Percentiles rank a stretch among this genome's conserved stretches.
Evolutionary conservation across 2,329 filamentous ascomycete genomes (phyloP).

Genomic region (Botryotinia convoluta): DNA sequence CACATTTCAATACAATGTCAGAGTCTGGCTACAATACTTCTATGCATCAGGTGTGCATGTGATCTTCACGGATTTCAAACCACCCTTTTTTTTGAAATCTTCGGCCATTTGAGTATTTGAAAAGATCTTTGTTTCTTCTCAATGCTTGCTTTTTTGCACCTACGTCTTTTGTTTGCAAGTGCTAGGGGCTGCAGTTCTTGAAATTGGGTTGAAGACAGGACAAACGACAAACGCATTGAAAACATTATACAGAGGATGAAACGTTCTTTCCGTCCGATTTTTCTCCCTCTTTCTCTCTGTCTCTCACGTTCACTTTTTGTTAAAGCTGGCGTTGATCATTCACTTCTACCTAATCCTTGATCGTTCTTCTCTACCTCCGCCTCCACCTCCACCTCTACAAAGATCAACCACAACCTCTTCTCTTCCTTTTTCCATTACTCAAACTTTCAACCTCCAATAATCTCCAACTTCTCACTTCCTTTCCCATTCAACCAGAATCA

Average conservation of each 20-base stretch:
- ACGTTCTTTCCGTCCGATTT: not conserved
- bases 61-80: not conserved
- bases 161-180: not conserved
- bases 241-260: not conserved
- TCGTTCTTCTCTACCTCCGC: too few species aligned
- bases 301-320: not conserved
- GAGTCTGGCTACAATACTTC: not conserved
- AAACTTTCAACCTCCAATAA: not conserved
- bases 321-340: not conserved
- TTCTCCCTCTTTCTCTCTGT: not conserved
- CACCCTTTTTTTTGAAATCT: not conserved
- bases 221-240: not conserved
- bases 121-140: not conserved
- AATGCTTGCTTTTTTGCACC: not conserved
- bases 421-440: not conserved
- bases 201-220: not conserved
- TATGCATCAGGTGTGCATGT: not conserved
- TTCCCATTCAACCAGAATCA: not conserved
- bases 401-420: not conserved
- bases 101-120: not conserved
- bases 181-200: not conserved
- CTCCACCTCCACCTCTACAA: not conserved
- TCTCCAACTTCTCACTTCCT: not conserved
- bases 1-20: not conserved
- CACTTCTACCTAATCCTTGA: constrained; percentile 2